These are phyloP conservation scores for Rhizopogon rudus DNA, from an alignment of 768 basidiomycete species.

Conservation along the genomic window DNA sequence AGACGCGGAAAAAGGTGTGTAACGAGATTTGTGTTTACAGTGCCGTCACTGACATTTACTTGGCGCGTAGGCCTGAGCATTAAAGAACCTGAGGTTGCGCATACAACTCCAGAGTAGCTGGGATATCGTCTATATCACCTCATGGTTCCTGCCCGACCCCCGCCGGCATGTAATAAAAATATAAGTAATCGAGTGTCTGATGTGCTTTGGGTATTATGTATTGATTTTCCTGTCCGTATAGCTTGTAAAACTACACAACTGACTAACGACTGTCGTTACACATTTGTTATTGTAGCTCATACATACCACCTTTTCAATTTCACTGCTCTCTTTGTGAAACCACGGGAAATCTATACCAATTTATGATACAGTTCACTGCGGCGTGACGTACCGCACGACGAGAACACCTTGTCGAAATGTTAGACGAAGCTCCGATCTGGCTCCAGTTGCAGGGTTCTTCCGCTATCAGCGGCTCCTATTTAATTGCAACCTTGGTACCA, in stretches of 20 bases:
- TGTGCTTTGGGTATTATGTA: neutral
- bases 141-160: neutral
- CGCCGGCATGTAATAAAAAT: neutral
- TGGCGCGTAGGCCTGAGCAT: conserved; percentile 45
- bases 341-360: too few relatives aligned
- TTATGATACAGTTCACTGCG: too few relatives aligned
- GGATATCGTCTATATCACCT: neutral
- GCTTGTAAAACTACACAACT: neutral
- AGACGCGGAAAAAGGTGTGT: conserved; percentile 58
- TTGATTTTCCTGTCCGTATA: neutral
- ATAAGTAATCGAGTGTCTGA: neutral
- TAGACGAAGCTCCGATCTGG: too few relatives aligned
- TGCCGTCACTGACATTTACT: neutral
- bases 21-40: conserved; percentile 12
- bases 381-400: too few relatives aligned
- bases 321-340: too few relatives aligned
- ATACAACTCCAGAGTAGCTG: conserved; percentile 34
- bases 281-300: neutral
- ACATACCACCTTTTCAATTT: too few relatives aligned
- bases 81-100: conserved; percentile 52
- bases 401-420: too few relatives aligned
- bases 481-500: too few relatives aligned
- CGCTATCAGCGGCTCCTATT: too few relatives aligned
- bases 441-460: too few relatives aligned
- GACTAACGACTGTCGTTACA: neutral